These are phyloP conservation scores for Puccinia hordei DNA, from an alignment of 1,284 basidiomycete genomes.

Conservation along the genomic window DNA sequence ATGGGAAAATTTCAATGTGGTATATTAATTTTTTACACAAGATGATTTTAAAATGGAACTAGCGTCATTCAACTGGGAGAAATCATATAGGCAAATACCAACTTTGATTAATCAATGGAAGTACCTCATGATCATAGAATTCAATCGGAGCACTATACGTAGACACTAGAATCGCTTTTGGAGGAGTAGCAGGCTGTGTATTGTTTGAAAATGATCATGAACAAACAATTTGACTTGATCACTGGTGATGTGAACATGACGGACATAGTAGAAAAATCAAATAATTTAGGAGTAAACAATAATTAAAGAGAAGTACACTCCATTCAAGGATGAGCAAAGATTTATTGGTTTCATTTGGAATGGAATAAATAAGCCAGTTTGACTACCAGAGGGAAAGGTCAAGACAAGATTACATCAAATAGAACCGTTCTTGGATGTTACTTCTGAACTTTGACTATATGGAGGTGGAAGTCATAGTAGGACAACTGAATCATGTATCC, in stretches of 20 bases:
- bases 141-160: not conserved
- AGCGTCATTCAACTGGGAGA: slow-evolving; percentile 19
- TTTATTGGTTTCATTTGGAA: slow-evolving; percentile 37
- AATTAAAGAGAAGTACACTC: not conserved
- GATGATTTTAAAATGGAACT: not conserved
- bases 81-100: slow-evolving; percentile 5
- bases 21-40: not conserved
- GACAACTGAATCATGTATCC: not conserved
- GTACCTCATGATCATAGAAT: not conserved
- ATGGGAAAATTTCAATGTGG: slow-evolving; percentile 5
- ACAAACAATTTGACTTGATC: not conserved
- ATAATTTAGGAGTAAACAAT: not conserved
- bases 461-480: not conserved
- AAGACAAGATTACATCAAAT: not conserved
- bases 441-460: not conserved
- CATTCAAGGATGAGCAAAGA: slow-evolving; percentile 15
- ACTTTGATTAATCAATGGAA: not conserved
- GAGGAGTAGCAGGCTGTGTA: not conserved
- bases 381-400: not conserved
- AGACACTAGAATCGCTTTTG: slow-evolving; percentile 21
- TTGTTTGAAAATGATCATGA: slow-evolving; percentile 9
- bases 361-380: not conserved
- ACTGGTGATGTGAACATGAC: not conserved
- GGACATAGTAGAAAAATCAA: not conserved
- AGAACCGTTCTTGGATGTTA: not conserved